Evolutionary conservation across 2,329 filamentous ascomycete species (phyloP).

Genomic region (Lecanoromycetidae sp.): DNA sequence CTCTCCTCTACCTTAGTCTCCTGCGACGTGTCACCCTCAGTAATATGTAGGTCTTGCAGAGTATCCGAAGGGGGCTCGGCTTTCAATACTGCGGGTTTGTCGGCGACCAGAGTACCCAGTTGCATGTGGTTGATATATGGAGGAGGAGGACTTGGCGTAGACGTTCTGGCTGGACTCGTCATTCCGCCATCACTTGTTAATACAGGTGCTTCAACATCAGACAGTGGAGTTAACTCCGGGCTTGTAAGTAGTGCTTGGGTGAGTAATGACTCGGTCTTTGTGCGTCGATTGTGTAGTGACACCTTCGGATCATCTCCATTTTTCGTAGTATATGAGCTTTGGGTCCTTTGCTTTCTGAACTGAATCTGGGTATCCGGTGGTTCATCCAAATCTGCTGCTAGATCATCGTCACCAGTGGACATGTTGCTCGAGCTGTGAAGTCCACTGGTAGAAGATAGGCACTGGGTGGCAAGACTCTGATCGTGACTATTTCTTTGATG

Average conservation of each 20-base stretch:
- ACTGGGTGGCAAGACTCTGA: not conserved
- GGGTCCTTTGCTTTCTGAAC: conserved; percentile 18
- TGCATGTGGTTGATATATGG: conserved; percentile 37
- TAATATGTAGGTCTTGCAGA: not conserved
- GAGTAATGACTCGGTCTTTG: conserved; percentile 66
- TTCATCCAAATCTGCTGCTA: conserved; percentile 69
- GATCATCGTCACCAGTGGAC: conserved; percentile 46
- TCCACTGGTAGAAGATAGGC: conserved; percentile 1
- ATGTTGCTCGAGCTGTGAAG: conserved; percentile 21
- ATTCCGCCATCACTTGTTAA: conserved; percentile 89
- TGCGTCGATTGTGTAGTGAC: conserved; percentile 34
- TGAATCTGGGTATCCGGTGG: conserved; percentile 53
- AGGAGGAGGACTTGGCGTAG: conserved; percentile 77
- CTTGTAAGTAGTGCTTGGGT: conserved; percentile 68
- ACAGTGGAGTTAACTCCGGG: conserved; percentile 24
- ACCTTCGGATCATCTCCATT: conserved; percentile 35
- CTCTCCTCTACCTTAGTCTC: conserved; percentile 51
- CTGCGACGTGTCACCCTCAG: conserved; percentile 11
- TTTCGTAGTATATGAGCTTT: not conserved
- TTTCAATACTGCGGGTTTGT: not conserved
- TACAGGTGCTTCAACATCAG: conserved; percentile 26
- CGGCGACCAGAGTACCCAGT: conserved; percentile 15
- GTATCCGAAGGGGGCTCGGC: not conserved
- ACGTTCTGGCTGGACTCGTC: conserved; percentile 78
- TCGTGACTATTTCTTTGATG: conserved; percentile 22